phyloP scores from a whole-genome alignment of 2,329 filamentous ascomycete genomes.

The Trichoderma koningii region DNA sequence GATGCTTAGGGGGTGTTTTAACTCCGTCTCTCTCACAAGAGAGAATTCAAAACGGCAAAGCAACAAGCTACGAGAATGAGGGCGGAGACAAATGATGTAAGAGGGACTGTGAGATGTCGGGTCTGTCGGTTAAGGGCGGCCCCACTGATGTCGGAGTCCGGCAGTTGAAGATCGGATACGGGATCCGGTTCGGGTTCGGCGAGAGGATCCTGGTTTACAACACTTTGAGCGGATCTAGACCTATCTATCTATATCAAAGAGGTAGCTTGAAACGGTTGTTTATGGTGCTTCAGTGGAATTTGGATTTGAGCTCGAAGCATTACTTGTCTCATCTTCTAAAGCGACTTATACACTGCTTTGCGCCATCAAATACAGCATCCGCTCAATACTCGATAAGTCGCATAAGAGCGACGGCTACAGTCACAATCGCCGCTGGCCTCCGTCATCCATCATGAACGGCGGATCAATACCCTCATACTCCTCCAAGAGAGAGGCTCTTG shows the following conservation, averaged over 20 bases:
- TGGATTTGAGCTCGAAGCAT: too few species aligned
- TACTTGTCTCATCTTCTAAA: too few species aligned
- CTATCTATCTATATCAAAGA: too few species aligned
- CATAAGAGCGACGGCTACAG: too few species aligned
- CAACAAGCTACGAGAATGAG: not conserved
- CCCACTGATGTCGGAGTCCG: constrained; percentile 12
- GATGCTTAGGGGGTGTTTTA: not conserved
- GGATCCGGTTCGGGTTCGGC: not conserved
- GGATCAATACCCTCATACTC: constrained; percentile 1
- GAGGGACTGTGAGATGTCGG: not conserved
- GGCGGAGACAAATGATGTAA: constrained; percentile 6
- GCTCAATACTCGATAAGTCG: not conserved
- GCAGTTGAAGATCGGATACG: constrained; percentile 8
- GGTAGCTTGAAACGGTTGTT: too few species aligned
- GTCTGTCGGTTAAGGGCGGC: constrained; percentile 21
- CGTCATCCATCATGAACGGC: not conserved
- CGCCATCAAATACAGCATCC: not conserved
- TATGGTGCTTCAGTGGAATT: too few species aligned
- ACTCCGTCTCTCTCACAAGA: not conserved
- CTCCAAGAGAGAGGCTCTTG: constrained; percentile 34
- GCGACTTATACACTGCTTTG: too few species aligned
- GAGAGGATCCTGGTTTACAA: not conserved
- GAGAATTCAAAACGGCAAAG: not conserved
- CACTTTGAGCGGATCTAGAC: not conserved
- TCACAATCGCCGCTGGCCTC: too few species aligned